Evolutionary conservation across 371 early-diverging fungal species (phyloP).

Genomic region (Nematocida parisii): DNA sequence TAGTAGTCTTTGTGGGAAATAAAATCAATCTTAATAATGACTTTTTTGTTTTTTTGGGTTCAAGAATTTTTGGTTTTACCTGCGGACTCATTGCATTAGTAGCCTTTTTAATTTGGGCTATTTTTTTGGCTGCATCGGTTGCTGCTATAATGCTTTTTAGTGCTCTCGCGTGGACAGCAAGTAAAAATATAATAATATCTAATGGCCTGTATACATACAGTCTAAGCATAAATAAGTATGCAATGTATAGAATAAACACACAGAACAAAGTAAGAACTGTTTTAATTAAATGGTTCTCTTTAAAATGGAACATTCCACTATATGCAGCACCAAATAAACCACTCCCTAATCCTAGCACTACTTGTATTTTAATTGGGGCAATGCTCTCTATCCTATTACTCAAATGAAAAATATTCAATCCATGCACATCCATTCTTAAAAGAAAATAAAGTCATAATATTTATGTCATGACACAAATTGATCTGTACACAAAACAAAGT

Average conservation of each 20-base stretch:
- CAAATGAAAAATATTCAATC: constrained; percentile 8
- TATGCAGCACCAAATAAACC: constrained; percentile 8
- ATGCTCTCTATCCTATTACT: constrained; percentile 5
- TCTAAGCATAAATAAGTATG: constrained; percentile 15
- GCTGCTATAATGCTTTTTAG: constrained; percentile 6
- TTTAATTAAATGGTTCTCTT: background rate
- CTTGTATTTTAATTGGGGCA: constrained; percentile 15
- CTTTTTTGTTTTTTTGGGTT: background rate
- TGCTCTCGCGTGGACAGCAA: constrained; percentile 27
- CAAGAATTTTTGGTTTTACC: background rate
- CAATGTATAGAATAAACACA: background rate
- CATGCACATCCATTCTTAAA: background rate
- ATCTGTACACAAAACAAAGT: background rate
- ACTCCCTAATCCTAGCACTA: constrained; percentile 8
- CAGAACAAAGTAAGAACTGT: background rate
- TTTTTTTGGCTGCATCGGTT: background rate
- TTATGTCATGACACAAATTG: background rate
- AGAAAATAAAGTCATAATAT: constrained; percentile 23
- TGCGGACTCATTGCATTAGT: background rate
- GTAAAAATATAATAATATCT: constrained; percentile 18
- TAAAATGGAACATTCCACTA: background rate
- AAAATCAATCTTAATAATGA: background rate
- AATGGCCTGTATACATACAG: background rate
- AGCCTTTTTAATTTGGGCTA: background rate
- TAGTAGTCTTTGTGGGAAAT: background rate